Evolutionary conservation across 257 asterid genomes (phyloP).

Genomic region (Nicotiana attenuata): DNA sequence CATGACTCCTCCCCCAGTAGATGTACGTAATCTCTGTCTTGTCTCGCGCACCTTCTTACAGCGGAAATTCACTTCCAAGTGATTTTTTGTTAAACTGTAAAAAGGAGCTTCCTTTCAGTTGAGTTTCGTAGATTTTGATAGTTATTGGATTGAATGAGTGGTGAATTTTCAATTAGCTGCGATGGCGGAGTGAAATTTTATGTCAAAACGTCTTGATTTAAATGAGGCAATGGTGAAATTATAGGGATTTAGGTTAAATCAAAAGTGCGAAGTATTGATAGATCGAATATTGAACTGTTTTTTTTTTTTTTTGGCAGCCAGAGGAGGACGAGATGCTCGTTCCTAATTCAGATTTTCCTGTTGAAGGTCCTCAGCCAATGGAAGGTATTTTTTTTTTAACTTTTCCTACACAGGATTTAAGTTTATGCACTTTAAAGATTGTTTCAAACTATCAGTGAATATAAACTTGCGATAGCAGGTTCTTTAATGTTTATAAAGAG

Average conservation of each 20-base stretch:
- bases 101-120: not conserved
- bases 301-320: not conserved
- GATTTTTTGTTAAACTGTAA: not conserved
- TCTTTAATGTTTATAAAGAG: too few relatives aligned
- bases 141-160: not conserved
- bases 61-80: not conserved
- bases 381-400: not conserved
- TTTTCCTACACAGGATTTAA: not conserved
- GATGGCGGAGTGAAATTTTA: not conserved
- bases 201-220: not conserved
- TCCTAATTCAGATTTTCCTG: constrained; percentile 10
- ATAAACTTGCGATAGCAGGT: too few relatives aligned
- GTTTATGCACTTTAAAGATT: not conserved
- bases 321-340: constrained; percentile 10
- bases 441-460: not conserved
- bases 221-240: not conserved
- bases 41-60: not conserved
- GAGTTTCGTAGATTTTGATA: not conserved
- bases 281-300: not conserved
- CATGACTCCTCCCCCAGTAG: not conserved
- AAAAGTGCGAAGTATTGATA: not conserved
- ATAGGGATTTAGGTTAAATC: not conserved
- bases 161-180: not conserved
- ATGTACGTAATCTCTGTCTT: not conserved
- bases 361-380: constrained; percentile 9